Base-by-base conservation (phyloP, 305 asterid species). In the Fraxinus sp. region DNA sequence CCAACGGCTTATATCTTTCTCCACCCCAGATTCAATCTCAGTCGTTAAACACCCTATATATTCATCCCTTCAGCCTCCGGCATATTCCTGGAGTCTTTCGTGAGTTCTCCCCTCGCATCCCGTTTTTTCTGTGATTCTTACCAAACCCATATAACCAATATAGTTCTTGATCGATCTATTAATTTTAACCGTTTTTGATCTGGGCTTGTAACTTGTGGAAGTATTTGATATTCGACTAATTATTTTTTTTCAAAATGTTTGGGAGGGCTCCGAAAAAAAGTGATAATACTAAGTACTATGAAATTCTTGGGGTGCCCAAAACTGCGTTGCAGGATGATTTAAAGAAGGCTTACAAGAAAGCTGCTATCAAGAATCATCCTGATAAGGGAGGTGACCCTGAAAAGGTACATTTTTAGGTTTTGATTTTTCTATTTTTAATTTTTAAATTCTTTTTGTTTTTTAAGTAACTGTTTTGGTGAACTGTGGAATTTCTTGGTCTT, bases 341-440 rank as follows among this genome's bases (percentile, higher is more conserved):
- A 79, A 92, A 90, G 87, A 92, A 90, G 86, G 94, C 94, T 9
- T 92, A 92, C 75, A 89, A 85, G 79, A 92, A 88, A 83, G 90
- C 96, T 75, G 96, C 96, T 30, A 90, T 91, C 24, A 91, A 89
- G 88, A 90, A 90, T 66, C 96, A 92, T 81, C 96, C 94, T 8
- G 96, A 92, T 81, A 92, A 92, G 83, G 96, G 96, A 5, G 96
- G 96, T 77, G 96, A 91, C 87, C 93, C 96, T 70, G 94, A 92
- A 80, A 92, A 91, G 86, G 94, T 62, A 24, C 33, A 0, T 1
- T 64, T 64, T 64, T 26, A 24, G 73, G 73, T 0, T 64, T 64
- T 22, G 1, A 18, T 24, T 64, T 22, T 64, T 64, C 10, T 88
- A 55, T 46, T 46, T 46, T 46, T 46, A 10, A 55, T 46, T 13